phyloP scores from a whole-genome alignment of 83 land plant genomes.

The Thuja plicata region DNA sequence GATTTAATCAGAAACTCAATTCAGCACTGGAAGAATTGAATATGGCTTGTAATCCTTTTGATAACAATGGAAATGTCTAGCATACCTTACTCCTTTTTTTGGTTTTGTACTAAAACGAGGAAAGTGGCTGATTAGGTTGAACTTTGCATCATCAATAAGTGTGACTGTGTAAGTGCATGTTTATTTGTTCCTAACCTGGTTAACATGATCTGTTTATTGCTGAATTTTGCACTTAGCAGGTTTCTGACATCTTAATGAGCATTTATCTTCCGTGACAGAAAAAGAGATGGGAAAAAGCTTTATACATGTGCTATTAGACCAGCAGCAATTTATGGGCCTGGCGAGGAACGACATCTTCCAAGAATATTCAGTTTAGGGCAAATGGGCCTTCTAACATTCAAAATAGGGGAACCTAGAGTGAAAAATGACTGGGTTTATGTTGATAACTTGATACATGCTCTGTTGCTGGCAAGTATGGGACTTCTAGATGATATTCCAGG shows the following conservation, averaged over 20 bases:
- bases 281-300: constrained; percentile 48
- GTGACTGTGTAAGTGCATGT: not conserved
- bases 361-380: constrained; percentile 76
- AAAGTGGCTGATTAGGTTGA: not conserved
- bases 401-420: constrained; percentile 62
- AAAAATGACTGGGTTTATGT: constrained; percentile 87
- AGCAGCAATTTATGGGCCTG: constrained; percentile 94
- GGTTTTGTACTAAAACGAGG: not conserved
- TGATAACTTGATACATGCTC: constrained; percentile 87
- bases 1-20: not conserved
- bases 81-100: not conserved
- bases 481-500: constrained; percentile 84
- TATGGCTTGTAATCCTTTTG: not conserved
- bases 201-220: not conserved
- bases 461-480: constrained; percentile 93
- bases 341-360: constrained; percentile 83
- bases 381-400: constrained; percentile 61
- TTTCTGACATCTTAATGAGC: not conserved
- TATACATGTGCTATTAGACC: constrained; percentile 94
- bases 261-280: constrained; percentile 25
- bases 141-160: constrained; percentile 2
- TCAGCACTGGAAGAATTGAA: not conserved
- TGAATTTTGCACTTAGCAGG: not conserved
- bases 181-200: not conserved
- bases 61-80: not conserved